A percentile compares a stretch with the other conserved stretches of the same genome.
Conservation (phyloP, 2,329 filamentous ascomycete species). For the Stagonosporopsis vannaccii region DNA sequence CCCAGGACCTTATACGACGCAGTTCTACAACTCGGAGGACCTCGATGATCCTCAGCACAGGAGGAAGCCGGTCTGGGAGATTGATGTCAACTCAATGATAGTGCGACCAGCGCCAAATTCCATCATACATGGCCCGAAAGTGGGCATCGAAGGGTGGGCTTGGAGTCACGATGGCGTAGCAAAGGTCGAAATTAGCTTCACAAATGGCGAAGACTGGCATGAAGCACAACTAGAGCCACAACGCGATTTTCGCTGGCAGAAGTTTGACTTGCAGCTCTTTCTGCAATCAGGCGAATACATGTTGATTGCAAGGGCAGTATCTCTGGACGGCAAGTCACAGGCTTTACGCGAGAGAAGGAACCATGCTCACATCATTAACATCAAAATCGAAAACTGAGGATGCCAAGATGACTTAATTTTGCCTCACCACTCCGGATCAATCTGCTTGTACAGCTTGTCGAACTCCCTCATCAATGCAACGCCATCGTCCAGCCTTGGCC, state of each 20-base stretch:
- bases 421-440: conserved; percentile 13
- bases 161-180: conserved; percentile 34
- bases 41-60: conserved; percentile 11
- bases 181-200: conserved; percentile 28
- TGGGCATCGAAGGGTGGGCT: conserved; percentile 34
- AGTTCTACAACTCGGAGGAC: conserved; percentile 36
- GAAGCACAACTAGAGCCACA: not conserved
- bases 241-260: conserved; percentile 9
- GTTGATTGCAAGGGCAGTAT: not conserved
- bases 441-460: conserved; percentile 23
- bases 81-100: conserved; percentile 41
- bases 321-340: not conserved
- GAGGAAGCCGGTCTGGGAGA: conserved; percentile 34
- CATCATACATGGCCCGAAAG: not conserved
- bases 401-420: not conserved
- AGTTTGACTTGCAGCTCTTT: not conserved
- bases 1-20: conserved; percentile 36
- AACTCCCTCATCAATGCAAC: conserved; percentile 57
- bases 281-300: not conserved
- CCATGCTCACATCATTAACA: not conserved
- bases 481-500: conserved; percentile 54
- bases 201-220: conserved; percentile 22
- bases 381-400: not conserved
- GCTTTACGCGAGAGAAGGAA: conserved; percentile 3
- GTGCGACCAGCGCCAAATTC: conserved; percentile 24